These are phyloP conservation scores for Elymus sibiricus DNA, from an alignment of 176 grass and related monocot genomes.

Conservation along the genomic window DNA sequence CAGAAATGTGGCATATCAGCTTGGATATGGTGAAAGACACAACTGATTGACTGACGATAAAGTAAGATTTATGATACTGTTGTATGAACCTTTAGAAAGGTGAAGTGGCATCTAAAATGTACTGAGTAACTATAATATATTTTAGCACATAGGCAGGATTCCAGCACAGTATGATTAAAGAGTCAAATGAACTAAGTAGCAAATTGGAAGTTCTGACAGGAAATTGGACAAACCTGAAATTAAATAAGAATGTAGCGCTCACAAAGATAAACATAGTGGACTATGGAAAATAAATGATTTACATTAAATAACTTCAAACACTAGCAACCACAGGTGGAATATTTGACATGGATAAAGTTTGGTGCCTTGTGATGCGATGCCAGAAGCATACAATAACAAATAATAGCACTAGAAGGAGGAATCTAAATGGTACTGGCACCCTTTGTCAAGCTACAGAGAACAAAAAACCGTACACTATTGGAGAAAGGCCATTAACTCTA, in stretches of 20 bases:
- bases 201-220: background rate
- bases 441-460: conserved; percentile 1
- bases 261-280: background rate
- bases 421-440: background rate
- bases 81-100: conserved; percentile 14
- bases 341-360: background rate
- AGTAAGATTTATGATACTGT: background rate
- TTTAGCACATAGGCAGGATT: background rate
- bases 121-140: background rate
- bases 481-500: background rate
- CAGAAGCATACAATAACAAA: conserved; percentile 2
- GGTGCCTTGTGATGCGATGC: background rate
- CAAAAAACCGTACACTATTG: background rate
- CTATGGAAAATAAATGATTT: background rate
- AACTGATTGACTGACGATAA: background rate
- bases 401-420: background rate
- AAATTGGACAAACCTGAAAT: conserved; percentile 54
- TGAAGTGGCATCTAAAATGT: background rate
- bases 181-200: background rate
- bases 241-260: background rate
- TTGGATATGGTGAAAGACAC: conserved; percentile 4
- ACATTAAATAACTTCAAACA: background rate
- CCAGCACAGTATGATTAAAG: background rate
- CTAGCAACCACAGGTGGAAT: background rate
- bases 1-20: conserved; percentile 6